Evolutionary conservation across 257 asterid genomes (phyloP), one percentile per base, ranked within the genome.

Genomic region (Solanum infundibuliforme): DNA sequence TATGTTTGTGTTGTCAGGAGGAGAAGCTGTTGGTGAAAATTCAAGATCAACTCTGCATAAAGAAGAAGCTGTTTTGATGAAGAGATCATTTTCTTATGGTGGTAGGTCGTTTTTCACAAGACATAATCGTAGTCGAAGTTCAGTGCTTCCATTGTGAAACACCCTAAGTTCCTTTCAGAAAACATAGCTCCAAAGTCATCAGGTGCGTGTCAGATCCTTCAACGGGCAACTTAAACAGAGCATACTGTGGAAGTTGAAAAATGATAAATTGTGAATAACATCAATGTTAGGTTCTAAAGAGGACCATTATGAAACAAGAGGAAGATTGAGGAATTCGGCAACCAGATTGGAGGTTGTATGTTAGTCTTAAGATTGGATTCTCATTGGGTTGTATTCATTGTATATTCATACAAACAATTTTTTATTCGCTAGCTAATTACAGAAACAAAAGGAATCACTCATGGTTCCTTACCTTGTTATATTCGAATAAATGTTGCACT

Each of bases 21-120:
- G 2, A 35, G 66, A 75, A 32, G 31, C 36, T 12, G 27, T 5
- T 27, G 88, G 86, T 55, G 82, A n/a, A 65, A 84, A 66, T 25
- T 27, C 87, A 31, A 71, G 32, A 43, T 52, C 88, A n/a, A 77
- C 32, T 72, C 88, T 86, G 66, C 73, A 77, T 66, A 66, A 73
- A 38, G 83, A 43, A 41, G 83, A 43, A 66, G 69, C 87, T 41
- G 87, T 88, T 65, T 31, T 48, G 41, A 90, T 91, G 88, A 91
- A 89, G 79, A 91, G 91, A 73, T 89, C 92, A 13, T 69, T 77
- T 21, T 88, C 93, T 0, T 88, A 88, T 69, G 83, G 88, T 2
- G 90, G 90, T 14, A 88, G 88, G 68, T 69, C 91, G 8, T 86
- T 89, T 25, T 60, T 89, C n/a, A 81, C 88, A 12, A 88, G 91